phyloP scores from a whole-genome alignment of 108 stramenopile genomes.

The Cyclotella atomus region DNA sequence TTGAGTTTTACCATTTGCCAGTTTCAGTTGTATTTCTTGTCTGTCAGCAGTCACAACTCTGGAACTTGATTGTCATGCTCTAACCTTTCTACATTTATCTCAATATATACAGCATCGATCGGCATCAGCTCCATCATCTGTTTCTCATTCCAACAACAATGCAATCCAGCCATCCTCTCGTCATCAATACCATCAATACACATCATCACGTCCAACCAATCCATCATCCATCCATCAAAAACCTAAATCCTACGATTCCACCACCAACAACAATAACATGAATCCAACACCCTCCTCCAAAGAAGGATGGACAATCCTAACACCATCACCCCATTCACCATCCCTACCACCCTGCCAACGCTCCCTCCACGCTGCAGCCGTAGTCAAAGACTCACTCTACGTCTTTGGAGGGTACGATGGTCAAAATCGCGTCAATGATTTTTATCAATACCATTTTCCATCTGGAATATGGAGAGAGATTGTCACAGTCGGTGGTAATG shows the following conservation, averaged over 20 bases:
- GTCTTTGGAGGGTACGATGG: slow-evolving; percentile 93
- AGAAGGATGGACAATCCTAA: slow-evolving; percentile 41
- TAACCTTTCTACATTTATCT: not conserved
- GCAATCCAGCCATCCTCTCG: slow-evolving; percentile 2
- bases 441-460: slow-evolving; percentile 91
- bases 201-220: not conserved
- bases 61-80: not conserved
- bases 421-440: slow-evolving; percentile 87
- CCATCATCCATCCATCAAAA: not conserved
- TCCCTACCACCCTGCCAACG: slow-evolving; percentile 66
- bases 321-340: slow-evolving; percentile 13
- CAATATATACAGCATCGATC: not conserved
- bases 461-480: slow-evolving; percentile 56
- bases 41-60: too few species aligned
- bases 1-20: too few species aligned
- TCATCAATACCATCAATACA: slow-evolving; percentile 9
- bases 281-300: slow-evolving; percentile 4
- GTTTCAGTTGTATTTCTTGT: too few species aligned
- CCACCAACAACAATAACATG: not conserved
- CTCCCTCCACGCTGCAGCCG: slow-evolving; percentile 90
- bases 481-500: slow-evolving; percentile 22
- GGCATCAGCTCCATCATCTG: not conserved
- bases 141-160: not conserved
- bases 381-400: slow-evolving; percentile 62
- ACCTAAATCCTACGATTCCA: too few species aligned